Evolutionary conservation across 2,329 filamentous ascomycete species (phyloP).

Genomic region (Periconia macrospinosa): DNA sequence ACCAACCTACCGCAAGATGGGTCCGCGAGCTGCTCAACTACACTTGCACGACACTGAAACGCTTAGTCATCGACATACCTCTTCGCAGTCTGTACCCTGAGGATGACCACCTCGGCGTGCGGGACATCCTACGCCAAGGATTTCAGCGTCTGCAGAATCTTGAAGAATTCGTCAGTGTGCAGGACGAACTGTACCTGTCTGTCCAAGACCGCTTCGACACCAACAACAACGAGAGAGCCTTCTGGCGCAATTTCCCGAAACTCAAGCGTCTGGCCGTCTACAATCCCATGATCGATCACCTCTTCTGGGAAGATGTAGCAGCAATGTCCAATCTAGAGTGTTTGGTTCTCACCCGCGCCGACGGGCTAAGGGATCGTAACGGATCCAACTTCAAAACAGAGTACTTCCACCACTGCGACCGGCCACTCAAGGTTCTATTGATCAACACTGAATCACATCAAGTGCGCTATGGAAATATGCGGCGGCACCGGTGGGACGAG

Average conservation of each 20-base stretch:
- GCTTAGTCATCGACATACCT: constrained; percentile 54
- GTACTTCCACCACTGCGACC: constrained; percentile 38
- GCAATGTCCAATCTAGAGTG: constrained; percentile 43
- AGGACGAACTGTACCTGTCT: constrained; percentile 50
- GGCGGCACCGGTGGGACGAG: constrained; percentile 28
- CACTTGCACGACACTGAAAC: constrained; percentile 45
- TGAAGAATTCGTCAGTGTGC: constrained; percentile 54
- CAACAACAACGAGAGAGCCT: constrained; percentile 27
- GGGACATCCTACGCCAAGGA: constrained; percentile 48
- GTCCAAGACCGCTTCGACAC: no score
- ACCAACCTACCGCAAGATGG: constrained; percentile 46
- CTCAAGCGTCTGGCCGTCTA: constrained; percentile 51
- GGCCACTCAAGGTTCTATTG: constrained; percentile 22
- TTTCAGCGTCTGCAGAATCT: constrained; percentile 49
- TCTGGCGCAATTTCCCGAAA: constrained; percentile 51
- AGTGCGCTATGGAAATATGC: constrained; percentile 16
- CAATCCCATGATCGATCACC: constrained; percentile 42
- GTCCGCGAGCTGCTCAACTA: constrained; percentile 49
- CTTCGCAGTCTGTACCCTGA: constrained; percentile 48
- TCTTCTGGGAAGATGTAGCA: constrained; percentile 33
- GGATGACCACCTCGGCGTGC: constrained; percentile 45
- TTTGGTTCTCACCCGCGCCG: constrained; percentile 48
- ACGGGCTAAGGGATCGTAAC: constrained; percentile 38
- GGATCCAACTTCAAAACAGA: constrained; percentile 39
- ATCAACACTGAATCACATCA: constrained; percentile 19